Percentiles rank a stretch among this genome's conserved stretches.
These are phyloP conservation scores for Diplodia corticola DNA, from an alignment of 2,329 filamentous ascomycete species.

Conservation along the genomic window DNA sequence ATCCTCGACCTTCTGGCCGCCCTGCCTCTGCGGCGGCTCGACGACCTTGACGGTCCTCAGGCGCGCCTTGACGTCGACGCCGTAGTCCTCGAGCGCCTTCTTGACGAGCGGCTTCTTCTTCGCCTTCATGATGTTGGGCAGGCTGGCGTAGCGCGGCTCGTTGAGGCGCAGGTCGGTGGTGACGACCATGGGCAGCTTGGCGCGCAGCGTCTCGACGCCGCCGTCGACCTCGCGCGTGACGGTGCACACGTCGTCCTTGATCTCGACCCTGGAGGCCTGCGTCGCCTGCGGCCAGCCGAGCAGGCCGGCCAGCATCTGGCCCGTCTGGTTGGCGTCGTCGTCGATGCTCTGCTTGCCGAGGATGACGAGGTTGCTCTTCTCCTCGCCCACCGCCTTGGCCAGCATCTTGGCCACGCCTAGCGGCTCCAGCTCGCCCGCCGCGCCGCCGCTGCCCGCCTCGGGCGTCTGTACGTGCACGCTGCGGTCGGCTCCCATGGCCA, in stretches of 20 bases:
- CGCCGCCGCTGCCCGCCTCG: conserved; percentile 48
- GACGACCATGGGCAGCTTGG: conserved; percentile 87
- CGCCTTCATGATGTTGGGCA: conserved; percentile 99
- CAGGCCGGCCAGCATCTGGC: conserved; percentile 94
- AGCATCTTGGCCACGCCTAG: conserved; percentile 90
- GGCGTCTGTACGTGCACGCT: conserved; percentile 70
- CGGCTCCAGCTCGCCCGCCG: conserved; percentile 75
- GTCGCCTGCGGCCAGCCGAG: conserved; percentile 94
- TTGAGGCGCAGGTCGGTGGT: conserved; percentile 95
- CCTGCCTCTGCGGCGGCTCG: conserved; percentile 86
- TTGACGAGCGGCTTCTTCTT: conserved; percentile 99
- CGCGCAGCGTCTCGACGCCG: conserved; percentile 83
- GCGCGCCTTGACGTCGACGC: conserved; percentile 70
- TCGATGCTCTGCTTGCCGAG: conserved; percentile 98
- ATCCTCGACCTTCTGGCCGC: conserved; percentile 95
- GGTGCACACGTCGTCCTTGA: conserved; percentile 67
- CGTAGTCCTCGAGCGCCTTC: conserved; percentile 76
- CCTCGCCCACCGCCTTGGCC: conserved; percentile 72
- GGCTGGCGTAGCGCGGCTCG: conserved; percentile 87
- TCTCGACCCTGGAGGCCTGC: conserved; percentile 81
- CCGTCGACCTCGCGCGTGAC: conserved; percentile 95
- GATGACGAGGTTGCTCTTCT: conserved; percentile 89
- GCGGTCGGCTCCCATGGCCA: conserved; percentile 98
- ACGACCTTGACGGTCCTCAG: conserved; percentile 86
- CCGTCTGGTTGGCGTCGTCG: conserved; percentile 92